Percentiles rank a stretch among this genome's conserved stretches.
phyloP scores from a whole-genome alignment of 73 alveolate species.

The Breviolum minutum region DNA sequence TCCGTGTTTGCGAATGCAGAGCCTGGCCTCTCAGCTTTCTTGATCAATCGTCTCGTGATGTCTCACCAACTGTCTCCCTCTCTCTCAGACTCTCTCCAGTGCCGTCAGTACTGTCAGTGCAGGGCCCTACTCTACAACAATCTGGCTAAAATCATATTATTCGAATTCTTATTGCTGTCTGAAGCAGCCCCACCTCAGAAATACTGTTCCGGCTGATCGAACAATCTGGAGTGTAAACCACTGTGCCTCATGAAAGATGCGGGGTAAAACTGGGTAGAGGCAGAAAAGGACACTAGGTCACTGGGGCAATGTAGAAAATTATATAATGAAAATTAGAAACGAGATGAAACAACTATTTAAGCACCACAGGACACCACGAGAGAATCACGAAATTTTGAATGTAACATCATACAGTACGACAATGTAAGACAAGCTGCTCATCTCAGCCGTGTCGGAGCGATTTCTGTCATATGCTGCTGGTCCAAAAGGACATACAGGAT shows the following conservation, averaged over 20 bases:
- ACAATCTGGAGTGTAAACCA: slow-evolving; percentile 44
- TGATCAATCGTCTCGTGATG: too few species aligned
- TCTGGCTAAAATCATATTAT: background rate
- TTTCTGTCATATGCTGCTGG: slow-evolving; percentile 5
- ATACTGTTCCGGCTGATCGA: background rate
- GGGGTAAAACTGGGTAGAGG: too few species aligned
- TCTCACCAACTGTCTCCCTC: too few species aligned
- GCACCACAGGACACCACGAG: too few species aligned
- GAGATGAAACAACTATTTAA: too few species aligned
- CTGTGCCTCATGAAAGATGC: background rate
- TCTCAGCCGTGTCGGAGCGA: background rate
- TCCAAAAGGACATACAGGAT: slow-evolving; percentile 48
- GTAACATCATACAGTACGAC: background rate
- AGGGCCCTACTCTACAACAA: background rate
- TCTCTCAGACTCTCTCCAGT: background rate
- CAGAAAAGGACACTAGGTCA: too few species aligned
- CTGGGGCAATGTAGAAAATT: too few species aligned
- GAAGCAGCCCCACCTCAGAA: background rate
- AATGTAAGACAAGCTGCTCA: background rate
- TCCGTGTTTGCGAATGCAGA: too few species aligned
- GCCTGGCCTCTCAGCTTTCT: too few species aligned
- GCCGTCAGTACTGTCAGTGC: background rate
- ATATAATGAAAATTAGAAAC: too few species aligned
- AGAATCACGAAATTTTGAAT: too few species aligned
- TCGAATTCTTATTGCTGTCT: background rate